A percentile compares a stretch with the other conserved stretches of the same genome.
phyloP scores from a whole-genome alignment of 2,329 filamentous ascomycete genomes.

The Pezicula radicicola region DNA sequence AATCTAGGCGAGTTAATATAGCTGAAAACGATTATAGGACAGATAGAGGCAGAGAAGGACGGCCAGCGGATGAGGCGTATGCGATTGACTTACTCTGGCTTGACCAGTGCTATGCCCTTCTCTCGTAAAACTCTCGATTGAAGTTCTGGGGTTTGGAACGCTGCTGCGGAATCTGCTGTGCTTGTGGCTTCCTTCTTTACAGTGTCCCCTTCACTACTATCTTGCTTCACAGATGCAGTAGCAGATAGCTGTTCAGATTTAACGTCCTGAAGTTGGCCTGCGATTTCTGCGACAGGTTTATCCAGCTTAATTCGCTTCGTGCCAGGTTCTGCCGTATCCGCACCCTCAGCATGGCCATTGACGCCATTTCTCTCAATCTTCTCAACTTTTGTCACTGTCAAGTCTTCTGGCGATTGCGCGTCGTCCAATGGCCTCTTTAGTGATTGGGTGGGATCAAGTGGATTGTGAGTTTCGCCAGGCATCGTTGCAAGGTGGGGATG shows the following conservation, averaged over 20 bases:
- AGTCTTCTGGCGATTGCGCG: slow-evolving; percentile 20
- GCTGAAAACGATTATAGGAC: neutral
- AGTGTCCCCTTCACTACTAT: neutral
- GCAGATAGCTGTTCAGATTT: neutral
- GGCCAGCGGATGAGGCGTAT: neutral
- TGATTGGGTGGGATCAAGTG: slow-evolving; percentile 19
- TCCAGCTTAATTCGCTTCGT: slow-evolving; percentile 49
- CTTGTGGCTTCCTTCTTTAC: no score
- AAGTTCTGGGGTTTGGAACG: no score
- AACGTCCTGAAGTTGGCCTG: neutral
- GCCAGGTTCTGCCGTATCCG: slow-evolving; percentile 32
- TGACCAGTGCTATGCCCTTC: slow-evolving; percentile 27
- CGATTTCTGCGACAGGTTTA: neutral
- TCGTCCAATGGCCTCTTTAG: slow-evolving; percentile 22
- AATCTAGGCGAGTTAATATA: slow-evolving; percentile 19
- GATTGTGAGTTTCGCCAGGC: slow-evolving; percentile 13
- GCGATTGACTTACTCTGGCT: slow-evolving; percentile 24
- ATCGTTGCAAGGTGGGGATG: slow-evolving; percentile 9
- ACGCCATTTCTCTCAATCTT: slow-evolving; percentile 21
- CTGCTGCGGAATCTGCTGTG: no score
- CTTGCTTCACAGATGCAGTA: neutral
- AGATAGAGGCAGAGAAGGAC: neutral
- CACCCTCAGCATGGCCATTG: slow-evolving; percentile 26
- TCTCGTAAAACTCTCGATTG: slow-evolving; percentile 15
- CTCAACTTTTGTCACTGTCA: slow-evolving; percentile 26